Percentiles rank a stretch among this genome's conserved stretches.
Conservation (phyloP, 768 basidiomycete species). For the Calocybe cyanea region DNA sequence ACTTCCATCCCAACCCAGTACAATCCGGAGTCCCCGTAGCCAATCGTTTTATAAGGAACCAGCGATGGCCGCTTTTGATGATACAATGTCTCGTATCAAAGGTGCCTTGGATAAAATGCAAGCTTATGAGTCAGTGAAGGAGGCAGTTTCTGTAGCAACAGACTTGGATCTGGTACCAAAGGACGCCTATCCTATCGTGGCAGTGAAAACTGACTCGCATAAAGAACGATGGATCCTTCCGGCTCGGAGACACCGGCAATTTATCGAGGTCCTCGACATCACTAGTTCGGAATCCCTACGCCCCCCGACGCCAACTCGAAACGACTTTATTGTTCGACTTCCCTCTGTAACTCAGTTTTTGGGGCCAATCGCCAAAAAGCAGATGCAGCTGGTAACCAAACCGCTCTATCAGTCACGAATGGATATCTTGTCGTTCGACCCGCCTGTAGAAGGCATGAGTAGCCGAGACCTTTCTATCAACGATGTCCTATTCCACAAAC, state of each 20-base stretch:
- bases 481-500: slow-evolving; percentile 57
- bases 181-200: slow-evolving; percentile 15
- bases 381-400: slow-evolving; percentile 40
- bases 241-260: slow-evolving; percentile 37
- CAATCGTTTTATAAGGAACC: slow-evolving; percentile 46
- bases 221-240: slow-evolving; percentile 60
- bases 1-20: slow-evolving; percentile 19
- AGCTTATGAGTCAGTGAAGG: slow-evolving; percentile 33
- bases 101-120: slow-evolving; percentile 74
- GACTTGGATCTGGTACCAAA: slow-evolving; percentile 20
- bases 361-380: slow-evolving; percentile 45
- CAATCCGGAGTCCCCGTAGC: slow-evolving; percentile 33
- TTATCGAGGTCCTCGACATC: slow-evolving; percentile 42
- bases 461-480: slow-evolving; percentile 60
- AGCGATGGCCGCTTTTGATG: slow-evolving; percentile 71
- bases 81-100: slow-evolving; percentile 83
- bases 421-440: slow-evolving; percentile 70
- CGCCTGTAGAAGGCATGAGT: slow-evolving; percentile 64
- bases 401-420: slow-evolving; percentile 40
- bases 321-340: slow-evolving; percentile 39
- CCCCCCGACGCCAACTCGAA: slow-evolving; percentile 40
- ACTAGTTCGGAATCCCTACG: slow-evolving; percentile 46
- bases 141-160: slow-evolving; percentile 15
- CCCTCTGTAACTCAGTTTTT: slow-evolving; percentile 39
- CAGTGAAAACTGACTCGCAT: slow-evolving; percentile 19